phyloP scores from a whole-genome alignment of 2,329 filamentous ascomycete genomes.

The Didymella segeticola region DNA sequence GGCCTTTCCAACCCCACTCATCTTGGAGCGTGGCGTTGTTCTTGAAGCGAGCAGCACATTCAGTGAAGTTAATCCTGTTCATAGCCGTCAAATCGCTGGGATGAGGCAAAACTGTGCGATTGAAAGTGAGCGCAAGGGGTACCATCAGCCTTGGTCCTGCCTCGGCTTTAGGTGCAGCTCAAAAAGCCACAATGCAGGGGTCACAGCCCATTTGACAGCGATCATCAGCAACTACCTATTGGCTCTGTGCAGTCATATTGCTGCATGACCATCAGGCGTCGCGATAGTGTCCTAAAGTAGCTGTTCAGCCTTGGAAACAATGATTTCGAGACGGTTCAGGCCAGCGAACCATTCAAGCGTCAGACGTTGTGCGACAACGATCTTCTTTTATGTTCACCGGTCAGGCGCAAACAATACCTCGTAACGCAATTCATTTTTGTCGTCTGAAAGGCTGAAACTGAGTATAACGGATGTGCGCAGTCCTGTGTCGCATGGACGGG shows the following conservation, averaged over 20 bases:
- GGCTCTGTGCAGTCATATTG: background rate
- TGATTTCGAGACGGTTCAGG: background rate
- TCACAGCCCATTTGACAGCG: background rate
- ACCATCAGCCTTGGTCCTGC: background rate
- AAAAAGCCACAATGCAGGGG: conserved; percentile 11
- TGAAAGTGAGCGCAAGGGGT: background rate
- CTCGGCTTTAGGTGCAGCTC: conserved; percentile 10
- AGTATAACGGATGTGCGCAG: background rate
- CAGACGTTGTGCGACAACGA: background rate
- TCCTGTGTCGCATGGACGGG: background rate
- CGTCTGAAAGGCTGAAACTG: background rate
- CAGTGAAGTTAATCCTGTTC: conserved; percentile 5
- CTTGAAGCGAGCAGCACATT: background rate
- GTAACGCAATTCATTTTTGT: background rate
- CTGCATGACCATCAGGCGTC: background rate
- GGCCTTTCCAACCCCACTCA: conserved; percentile 28
- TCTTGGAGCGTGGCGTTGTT: conserved; percentile 16
- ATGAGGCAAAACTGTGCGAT: background rate
- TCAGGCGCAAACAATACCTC: background rate
- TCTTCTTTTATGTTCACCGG: background rate
- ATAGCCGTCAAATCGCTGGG: background rate
- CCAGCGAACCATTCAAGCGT: background rate
- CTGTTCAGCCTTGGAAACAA: background rate
- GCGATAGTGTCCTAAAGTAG: background rate
- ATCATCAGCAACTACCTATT: background rate